Evolutionary conservation across 1,139 yeast species (phyloP).

Genomic region (Magnusiomyces tetraspermus): DNA sequence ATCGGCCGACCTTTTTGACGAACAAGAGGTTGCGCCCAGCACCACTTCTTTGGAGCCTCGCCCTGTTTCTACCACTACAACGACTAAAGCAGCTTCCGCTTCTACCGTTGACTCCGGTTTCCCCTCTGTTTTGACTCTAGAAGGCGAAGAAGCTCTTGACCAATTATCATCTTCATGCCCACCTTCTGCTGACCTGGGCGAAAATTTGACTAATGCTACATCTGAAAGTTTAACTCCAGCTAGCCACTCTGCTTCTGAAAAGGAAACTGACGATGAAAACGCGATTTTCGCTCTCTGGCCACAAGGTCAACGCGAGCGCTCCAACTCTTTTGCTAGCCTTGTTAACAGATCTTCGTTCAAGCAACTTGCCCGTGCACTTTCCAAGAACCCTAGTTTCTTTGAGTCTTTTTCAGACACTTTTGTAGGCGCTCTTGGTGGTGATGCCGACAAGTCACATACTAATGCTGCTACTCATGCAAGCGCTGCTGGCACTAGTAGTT

Average conservation of each 20-base stretch:
- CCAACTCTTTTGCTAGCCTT: slow-evolving; percentile 24
- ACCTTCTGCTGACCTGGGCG: background rate
- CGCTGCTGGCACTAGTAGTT: slow-evolving; percentile 15
- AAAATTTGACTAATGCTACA: background rate
- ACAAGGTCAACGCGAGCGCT: slow-evolving; percentile 20
- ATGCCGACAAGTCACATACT: too few relatives aligned
- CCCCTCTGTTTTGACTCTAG: background rate
- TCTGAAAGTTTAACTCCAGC: background rate
- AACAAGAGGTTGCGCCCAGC: background rate
- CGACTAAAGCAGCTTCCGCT: too few relatives aligned
- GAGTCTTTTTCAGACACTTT: slow-evolving; percentile 6
- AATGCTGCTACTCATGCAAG: slow-evolving; percentile 18
- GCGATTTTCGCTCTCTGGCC: background rate
- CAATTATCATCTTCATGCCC: background rate
- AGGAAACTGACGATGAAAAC: background rate
- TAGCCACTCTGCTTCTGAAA: too few relatives aligned
- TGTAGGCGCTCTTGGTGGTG: too few relatives aligned
- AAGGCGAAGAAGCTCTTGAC: background rate
- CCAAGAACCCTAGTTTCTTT: slow-evolving; percentile 4
- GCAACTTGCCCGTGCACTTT: background rate
- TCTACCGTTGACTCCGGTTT: background rate
- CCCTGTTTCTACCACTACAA: background rate
- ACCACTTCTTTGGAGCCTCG: background rate
- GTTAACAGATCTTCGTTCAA: slow-evolving; percentile 11
- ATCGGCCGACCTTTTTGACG: background rate